Conservation (phyloP, 306 rosid genomes). For the Fagus sylvatica region DNA sequence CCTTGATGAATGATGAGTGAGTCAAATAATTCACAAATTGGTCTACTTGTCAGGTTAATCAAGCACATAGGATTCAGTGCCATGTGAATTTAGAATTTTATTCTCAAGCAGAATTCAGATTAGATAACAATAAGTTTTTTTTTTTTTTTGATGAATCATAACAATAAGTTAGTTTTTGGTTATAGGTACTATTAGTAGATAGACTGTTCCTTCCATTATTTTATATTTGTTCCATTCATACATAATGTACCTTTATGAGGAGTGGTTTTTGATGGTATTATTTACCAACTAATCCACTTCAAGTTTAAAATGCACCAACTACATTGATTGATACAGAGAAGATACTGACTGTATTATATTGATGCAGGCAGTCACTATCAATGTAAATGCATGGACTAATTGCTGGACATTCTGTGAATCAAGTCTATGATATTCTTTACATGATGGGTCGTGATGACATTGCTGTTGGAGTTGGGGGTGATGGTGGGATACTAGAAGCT, state of each 20-base stretch:
- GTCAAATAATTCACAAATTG: background rate
- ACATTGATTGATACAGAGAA: background rate
- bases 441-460: slow-evolving; percentile 94
- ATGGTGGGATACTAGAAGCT: slow-evolving; percentile 72
- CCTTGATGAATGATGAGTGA: background rate
- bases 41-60: too few species aligned
- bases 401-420: slow-evolving; percentile 91
- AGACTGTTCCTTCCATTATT: background rate
- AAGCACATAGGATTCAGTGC: too few species aligned
- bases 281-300: too few species aligned
- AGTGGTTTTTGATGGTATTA: background rate
- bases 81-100: background rate
- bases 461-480: slow-evolving; percentile 91
- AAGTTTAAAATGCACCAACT: background rate
- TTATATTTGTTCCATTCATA: too few species aligned
- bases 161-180: too few species aligned
- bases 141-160: too few species aligned
- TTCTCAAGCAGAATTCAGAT: background rate
- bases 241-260: background rate
- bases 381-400: slow-evolving; percentile 80
- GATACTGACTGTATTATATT: background rate
- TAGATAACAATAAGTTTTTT: background rate
- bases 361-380: slow-evolving; percentile 70
- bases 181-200: background rate
- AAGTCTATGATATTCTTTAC: slow-evolving; percentile 74